Percentiles rank a stretch among this genome's conserved stretches.
phyloP scores from a whole-genome alignment of 2,329 filamentous ascomycete genomes.

The Epichloe brachyelytri region DNA sequence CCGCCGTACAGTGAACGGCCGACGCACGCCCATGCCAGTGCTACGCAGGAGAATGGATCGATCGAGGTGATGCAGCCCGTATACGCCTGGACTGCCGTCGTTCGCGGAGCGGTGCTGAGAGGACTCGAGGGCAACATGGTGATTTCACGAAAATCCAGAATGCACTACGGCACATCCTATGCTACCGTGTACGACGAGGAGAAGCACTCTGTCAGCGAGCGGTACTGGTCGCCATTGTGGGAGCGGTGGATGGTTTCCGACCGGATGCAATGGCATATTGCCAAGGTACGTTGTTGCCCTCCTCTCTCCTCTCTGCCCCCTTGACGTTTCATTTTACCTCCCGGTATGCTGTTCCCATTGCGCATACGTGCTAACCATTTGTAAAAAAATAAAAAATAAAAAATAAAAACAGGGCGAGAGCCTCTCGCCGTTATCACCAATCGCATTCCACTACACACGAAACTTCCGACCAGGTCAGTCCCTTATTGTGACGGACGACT shows the following conservation, averaged over 20 bases:
- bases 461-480: slow-evolving; percentile 73
- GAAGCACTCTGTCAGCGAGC: slow-evolving; percentile 58
- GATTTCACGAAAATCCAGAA: slow-evolving; percentile 57
- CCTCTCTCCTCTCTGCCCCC: background rate
- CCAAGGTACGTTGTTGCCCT: slow-evolving; percentile 42
- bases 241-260: slow-evolving; percentile 75
- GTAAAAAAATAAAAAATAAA: too few species aligned
- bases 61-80: slow-evolving; percentile 74
- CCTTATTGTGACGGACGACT: slow-evolving; percentile 64
- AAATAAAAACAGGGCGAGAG: slow-evolving; percentile 46
- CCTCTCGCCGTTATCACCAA: slow-evolving; percentile 58
- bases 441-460: slow-evolving; percentile 75
- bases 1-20: slow-evolving; percentile 57
- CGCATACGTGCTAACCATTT: too few species aligned
- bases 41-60: slow-evolving; percentile 36
- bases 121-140: slow-evolving; percentile 72
- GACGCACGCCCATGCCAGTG: slow-evolving; percentile 44
- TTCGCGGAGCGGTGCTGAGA: slow-evolving; percentile 61
- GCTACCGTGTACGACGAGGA: slow-evolving; percentile 68
- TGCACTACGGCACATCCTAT: slow-evolving; percentile 71
- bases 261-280: slow-evolving; percentile 77
- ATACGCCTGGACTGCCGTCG: slow-evolving; percentile 72
- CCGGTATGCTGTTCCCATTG: background rate
- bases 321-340: background rate
- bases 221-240: slow-evolving; percentile 71